phyloP scores from a whole-genome alignment of 176 grass and related monocot species.

The Thinopyrum elongatum region DNA sequence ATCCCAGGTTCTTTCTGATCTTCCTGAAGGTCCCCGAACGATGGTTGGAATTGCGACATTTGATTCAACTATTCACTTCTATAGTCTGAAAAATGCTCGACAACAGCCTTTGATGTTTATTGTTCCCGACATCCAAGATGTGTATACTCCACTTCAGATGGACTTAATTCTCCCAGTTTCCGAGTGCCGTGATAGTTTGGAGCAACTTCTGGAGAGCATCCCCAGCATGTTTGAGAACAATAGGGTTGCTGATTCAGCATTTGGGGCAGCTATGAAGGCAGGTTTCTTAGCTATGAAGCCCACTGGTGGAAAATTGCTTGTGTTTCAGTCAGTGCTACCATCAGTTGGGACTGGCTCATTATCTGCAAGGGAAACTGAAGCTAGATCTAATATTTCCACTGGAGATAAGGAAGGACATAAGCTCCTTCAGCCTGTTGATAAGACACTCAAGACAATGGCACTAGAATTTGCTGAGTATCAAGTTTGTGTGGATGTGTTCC shows the following conservation, averaged over 20 bases:
- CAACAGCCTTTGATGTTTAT: constrained; percentile 93
- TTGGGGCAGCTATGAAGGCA: constrained; percentile 80
- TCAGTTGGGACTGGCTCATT: constrained; percentile 58
- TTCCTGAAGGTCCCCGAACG: constrained; percentile 88
- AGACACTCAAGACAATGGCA: constrained; percentile 83
- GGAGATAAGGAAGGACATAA: constrained; percentile 81
- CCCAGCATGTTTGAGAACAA: constrained; percentile 80
- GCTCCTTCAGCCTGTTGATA: constrained; percentile 71
- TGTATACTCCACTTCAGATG: constrained; percentile 78
- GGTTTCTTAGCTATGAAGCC: constrained; percentile 68
- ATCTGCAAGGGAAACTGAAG: constrained; percentile 77
- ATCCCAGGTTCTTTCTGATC: constrained; percentile 71
- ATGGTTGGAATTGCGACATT: constrained; percentile 92
- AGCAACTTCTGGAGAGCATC: constrained; percentile 78
- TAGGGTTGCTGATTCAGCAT: constrained; percentile 73
- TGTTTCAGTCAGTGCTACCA: constrained; percentile 83
- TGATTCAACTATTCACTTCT: constrained; percentile 93
- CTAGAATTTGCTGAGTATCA: constrained; percentile 86
- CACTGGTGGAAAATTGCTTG: constrained; percentile 78
- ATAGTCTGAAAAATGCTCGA: constrained; percentile 80
- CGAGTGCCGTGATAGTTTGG: constrained; percentile 55
- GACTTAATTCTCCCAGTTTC: constrained; percentile 73
- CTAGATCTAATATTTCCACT: constrained; percentile 57
- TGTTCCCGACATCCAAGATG: constrained; percentile 83
- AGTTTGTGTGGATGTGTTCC: constrained; percentile 83